Evolutionary conservation across 139 green algal species (phyloP).

Genomic region (Diplosphaera chodatii): DNA sequence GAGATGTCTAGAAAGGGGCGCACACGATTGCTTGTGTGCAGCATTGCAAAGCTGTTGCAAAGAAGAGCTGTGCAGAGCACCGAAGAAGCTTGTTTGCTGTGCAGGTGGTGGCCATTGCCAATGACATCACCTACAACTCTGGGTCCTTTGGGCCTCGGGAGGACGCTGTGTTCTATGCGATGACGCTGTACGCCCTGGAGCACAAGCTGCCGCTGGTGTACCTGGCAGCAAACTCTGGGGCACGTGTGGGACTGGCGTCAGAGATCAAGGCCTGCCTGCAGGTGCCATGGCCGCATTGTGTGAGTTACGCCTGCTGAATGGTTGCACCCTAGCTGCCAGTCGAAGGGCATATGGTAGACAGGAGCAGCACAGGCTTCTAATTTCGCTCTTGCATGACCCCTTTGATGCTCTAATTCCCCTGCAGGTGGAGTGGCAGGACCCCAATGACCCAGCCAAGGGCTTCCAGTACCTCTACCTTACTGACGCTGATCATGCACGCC

Average conservation of each 20-base stretch:
- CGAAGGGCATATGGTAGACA: too few relatives aligned
- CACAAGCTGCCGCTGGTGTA: slow-evolving; percentile 88
- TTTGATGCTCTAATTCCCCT: background rate
- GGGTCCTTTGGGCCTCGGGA: slow-evolving; percentile 88
- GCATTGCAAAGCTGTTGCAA: too few relatives aligned
- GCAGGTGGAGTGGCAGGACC: background rate
- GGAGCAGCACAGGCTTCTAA: background rate
- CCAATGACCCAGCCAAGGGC: background rate
- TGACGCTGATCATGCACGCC: slow-evolving; percentile 67
- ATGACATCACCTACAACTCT: slow-evolving; percentile 90
- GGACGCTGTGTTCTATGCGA: slow-evolving; percentile 85
- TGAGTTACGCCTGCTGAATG: too few relatives aligned
- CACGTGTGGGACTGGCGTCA: too few relatives aligned
- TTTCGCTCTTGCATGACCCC: background rate
- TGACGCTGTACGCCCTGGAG: slow-evolving; percentile 69
- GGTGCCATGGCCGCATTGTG: too few relatives aligned
- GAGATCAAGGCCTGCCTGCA: too few relatives aligned
- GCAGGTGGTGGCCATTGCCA: slow-evolving; percentile 85
- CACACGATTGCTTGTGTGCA: too few relatives aligned
- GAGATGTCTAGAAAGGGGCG: too few relatives aligned
- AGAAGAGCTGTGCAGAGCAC: too few relatives aligned
- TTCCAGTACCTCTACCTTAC: slow-evolving; percentile 46
- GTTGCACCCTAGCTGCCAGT: too few relatives aligned
- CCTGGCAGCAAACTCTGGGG: slow-evolving; percentile 29
- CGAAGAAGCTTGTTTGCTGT: background rate